phyloP scores from a whole-genome alignment of 2,329 filamentous ascomycete genomes.

The Geosmithia putterillii region DNA sequence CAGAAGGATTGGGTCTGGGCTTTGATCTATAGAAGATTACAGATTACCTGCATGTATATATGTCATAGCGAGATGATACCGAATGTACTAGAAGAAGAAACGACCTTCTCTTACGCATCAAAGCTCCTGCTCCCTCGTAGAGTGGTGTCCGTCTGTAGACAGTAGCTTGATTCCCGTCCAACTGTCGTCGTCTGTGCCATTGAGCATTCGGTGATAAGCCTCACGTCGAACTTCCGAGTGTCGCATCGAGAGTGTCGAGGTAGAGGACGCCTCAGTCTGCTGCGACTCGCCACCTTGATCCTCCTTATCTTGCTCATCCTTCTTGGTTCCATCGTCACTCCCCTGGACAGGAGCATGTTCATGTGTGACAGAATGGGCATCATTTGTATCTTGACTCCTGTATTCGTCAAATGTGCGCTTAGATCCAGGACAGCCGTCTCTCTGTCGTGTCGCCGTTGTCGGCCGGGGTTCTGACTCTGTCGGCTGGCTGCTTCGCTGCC shows the following conservation, averaged over 20 bases:
- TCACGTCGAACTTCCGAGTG: constrained; percentile 14
- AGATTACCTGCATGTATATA: no score
- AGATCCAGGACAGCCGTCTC: neutral
- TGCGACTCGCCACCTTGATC: constrained; percentile 4
- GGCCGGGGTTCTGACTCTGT: constrained; percentile 2
- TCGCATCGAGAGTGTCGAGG: constrained; percentile 5
- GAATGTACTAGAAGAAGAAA: neutral
- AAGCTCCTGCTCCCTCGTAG: constrained; percentile 17
- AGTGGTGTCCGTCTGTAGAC: constrained; percentile 20
- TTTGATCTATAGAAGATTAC: constrained; percentile 2
- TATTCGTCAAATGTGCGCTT: constrained; percentile 10
- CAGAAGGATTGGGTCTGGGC: constrained; percentile 21
- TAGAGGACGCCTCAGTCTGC: constrained; percentile 4
- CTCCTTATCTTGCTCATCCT: neutral
- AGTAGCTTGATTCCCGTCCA: constrained; percentile 20
- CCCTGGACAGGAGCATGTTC: no score
- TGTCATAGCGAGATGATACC: neutral
- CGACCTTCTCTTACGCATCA: constrained; percentile 8
- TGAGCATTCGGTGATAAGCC: constrained; percentile 19
- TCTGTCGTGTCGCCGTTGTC: neutral
- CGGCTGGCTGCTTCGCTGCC: neutral
- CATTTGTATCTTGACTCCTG: neutral
- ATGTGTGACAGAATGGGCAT: no score
- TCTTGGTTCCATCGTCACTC: no score
- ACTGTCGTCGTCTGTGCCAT: constrained; percentile 11